Evolutionary conservation across 352 stramenopile genomes (phyloP), one percentile per base, ranked within the genome.

Genomic region (Phytophthora citrophthora): DNA sequence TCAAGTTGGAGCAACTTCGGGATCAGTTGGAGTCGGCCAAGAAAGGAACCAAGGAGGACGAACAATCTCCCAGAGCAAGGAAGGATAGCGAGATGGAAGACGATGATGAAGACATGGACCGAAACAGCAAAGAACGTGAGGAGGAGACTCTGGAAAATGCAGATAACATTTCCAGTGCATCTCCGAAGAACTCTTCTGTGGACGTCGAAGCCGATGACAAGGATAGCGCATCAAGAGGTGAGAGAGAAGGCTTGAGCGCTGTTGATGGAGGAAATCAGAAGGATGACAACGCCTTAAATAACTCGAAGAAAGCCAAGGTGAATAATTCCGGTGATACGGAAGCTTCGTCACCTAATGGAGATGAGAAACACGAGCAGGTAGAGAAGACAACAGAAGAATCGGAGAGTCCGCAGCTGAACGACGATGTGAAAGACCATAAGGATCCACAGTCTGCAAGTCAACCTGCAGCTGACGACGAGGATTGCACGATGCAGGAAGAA

Each of bases 1-100:
- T 47, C 2, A 89, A 90, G 48, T 49, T 91, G 4, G 81, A 83
- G 8, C 65, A 78, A 12, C 60, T 78, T 16, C 74, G 77, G n/a
- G 66, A 69, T 38, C 52, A 88, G 38, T 62, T 91, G 24, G 70
- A 82, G 15, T 64, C 69, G 6, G 56, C 60, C 16, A 79, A 80
- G 45, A 50, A 61, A 8, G 31, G 60, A 11, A 24, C 47, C 7
- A 64, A 62, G 9, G 58, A 70, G 13, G 51, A 61, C 16, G 31
- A 54, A 7, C 47, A 70, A 20, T 41, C 64, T 44, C 16, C 53
- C 24, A 64, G 31, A 16, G 59, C 64, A 32, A 64, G 68, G 10
- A 58, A 59, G 39, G 43, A 72, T n/a, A 55, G 63, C 26, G 32
- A 24, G 16, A 71, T 54, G 51, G 41, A 77, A 44, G 41, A 70